These are phyloP conservation scores for Plasmodium vinckei DNA, from an alignment of 169 alveolate species.

Conservation along the genomic window DNA sequence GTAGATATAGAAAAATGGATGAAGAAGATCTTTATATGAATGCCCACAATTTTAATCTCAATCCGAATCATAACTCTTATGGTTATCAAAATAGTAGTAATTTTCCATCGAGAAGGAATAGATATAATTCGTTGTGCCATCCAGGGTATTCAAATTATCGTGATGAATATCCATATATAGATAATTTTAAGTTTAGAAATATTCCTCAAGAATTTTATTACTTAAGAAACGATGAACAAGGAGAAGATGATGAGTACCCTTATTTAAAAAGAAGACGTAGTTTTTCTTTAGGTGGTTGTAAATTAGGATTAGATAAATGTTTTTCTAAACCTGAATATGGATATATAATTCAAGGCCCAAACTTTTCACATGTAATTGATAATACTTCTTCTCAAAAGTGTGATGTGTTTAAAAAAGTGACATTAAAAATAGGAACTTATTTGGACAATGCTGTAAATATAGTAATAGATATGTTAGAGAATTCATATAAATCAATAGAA, in stretches of 20 bases:
- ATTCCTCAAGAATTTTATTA: conserved; percentile 19
- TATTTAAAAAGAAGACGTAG: conserved; percentile 28
- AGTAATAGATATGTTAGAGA: conserved; percentile 39
- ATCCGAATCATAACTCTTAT: conserved; percentile 1
- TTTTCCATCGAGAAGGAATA: neutral
- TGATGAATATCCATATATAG: conserved; percentile 28
- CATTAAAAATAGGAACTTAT: conserved; percentile 65
- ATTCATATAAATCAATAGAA: conserved; percentile 21
- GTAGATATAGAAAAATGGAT: neutral
- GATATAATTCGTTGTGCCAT: conserved; percentile 6
- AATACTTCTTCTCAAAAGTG: conserved; percentile 10
- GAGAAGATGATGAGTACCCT: neutral
- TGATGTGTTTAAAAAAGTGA: conserved; percentile 58
- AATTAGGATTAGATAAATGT: conserved; percentile 1
- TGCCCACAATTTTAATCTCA: neutral
- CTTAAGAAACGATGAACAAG: conserved; percentile 24
- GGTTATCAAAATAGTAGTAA: neutral
- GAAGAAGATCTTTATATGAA: neutral
- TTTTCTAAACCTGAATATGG: conserved; percentile 24
- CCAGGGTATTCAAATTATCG: conserved; percentile 17
- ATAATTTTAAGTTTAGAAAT: neutral
- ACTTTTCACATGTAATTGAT: neutral
- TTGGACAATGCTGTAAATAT: conserved; percentile 60
- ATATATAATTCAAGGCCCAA: conserved; percentile 27
- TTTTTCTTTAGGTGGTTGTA: conserved; percentile 23